A percentile compares a stretch with the other conserved stretches of the same genome.
Conservation (phyloP, 2,329 filamentous ascomycete genomes). For the Exserohilum turcica region DNA sequence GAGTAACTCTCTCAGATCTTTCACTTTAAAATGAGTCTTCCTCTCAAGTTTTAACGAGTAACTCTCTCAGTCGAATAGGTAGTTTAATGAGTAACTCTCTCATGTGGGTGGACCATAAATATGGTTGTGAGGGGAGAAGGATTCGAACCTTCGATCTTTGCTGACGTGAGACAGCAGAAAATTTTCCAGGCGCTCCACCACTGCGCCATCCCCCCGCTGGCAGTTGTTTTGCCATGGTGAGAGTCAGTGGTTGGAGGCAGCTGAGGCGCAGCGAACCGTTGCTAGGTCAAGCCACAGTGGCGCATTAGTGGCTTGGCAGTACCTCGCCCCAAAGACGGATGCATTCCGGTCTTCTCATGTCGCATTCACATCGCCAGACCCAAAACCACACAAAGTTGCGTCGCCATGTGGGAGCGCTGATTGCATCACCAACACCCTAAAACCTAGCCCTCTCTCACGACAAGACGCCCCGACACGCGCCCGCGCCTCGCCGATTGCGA, state of each 20-base stretch:
- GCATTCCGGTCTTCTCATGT: constrained; percentile 19
- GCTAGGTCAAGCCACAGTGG: constrained; percentile 4
- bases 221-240: constrained; percentile 19
- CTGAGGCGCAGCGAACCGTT: neutral
- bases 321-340: constrained; percentile 19
- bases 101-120: too few relatives aligned
- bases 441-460: constrained; percentile 15
- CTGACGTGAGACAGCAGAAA: too few relatives aligned
- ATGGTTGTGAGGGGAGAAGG: too few relatives aligned
- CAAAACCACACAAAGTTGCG: constrained; percentile 23
- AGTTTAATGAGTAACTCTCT: too few relatives aligned
- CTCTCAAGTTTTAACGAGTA: too few relatives aligned
- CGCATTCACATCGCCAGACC: constrained; percentile 23
- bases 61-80: too few relatives aligned
- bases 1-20: too few relatives aligned
- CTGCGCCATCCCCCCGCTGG: constrained; percentile 31
- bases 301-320: constrained; percentile 23
- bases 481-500: constrained; percentile 16
- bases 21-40: too few relatives aligned
- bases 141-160: too few relatives aligned
- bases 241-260: neutral
- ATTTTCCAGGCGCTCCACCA: too few relatives aligned
- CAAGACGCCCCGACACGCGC: constrained; percentile 19
- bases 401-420: constrained; percentile 42
- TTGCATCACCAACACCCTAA: constrained; percentile 6